Base-by-base conservation (phyloP, 202 grass and related monocot genomes). In the Saccharum hybrid region DNA sequence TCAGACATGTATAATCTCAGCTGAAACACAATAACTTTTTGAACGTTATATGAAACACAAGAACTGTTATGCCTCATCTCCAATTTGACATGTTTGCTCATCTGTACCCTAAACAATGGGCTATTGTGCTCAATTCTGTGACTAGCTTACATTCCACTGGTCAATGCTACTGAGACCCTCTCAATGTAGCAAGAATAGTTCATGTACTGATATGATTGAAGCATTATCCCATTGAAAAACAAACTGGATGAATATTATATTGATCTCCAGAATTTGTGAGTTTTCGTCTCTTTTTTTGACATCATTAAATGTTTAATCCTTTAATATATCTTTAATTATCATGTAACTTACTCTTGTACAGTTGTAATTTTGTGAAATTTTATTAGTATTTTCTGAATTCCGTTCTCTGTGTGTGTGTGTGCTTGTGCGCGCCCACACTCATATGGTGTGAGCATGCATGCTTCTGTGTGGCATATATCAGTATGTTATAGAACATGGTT, bases 401-500 rank as follows among this genome's bases (percentile, higher is more conserved):
- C 11, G 6, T 72, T 48, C 30, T 16, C 46, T 49, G 46, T 49
- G 46, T 49, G 21, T 8, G 30, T 5, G 34, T 36, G 34, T 36
- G 31, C 43, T 21, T 43, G 10, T 18, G 41, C 3, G 11, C 11
- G 2, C 5, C 21, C 7, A 1, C 11, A 71, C 13, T 2, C 41
- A 2, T 59, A 59, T 46, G 3, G 3, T 46, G 51, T 54, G 57
- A 60, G 57, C 57, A 60, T 68, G 43, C 31, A 19, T n/a, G 10
- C 5, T 8, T 71, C 68, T 51, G 18, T 80, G 12, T 80, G 22
- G 48, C 16, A 9, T 64, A 66, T 63, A 13, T 65, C 18, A 37
- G 26, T 77, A 31, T 38, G 36, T 79, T 79, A 34, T 30, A 36
- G 12, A 10, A 9, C 61, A 89, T 84, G 41, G 34, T 82, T 71